Base-by-base conservation (phyloP, 192 early-diverging fungal genomes). In the Entrophospora sp. region DNA sequence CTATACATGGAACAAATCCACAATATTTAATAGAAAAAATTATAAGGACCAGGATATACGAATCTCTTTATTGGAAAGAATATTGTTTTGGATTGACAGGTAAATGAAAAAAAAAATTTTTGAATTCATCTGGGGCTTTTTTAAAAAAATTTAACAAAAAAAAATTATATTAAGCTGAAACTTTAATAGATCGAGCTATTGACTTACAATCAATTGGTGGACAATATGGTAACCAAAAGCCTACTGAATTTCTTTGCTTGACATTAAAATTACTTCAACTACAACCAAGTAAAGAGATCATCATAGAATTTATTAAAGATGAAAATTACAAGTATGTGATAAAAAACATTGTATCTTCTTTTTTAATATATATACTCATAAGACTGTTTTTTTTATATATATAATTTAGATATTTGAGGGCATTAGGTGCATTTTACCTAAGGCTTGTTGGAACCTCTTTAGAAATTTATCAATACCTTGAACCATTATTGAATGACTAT, bases 21-120 rank as follows among this genome's bases (percentile, higher is more conserved):
- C 94, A 94, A 77, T 91, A 86, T 63, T 78, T 99, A 18, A 87
- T 99, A 46, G 95, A 97, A 77, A 96, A 95, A 68, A 95, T 95
- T 69, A 85, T 92, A 48, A 82, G 94, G 34, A 77, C 85, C 40
- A 84, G 94, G 34, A 96, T 96, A 52, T 91, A 91, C 71, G 92
- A 96, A 61, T 90, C 86, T 34, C 73, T 89, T 3, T 99, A 95
- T 76, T 99, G 94, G 95, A 99, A 99, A 67, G 92, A 97, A 61
- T 83, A 89, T 25, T 95, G 93, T 76, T 99, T 97, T 80, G 94
- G 87, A 0, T 79, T 98, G 18, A 93, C 91, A 45, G 80, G 87
- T 89, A 75, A 59, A 27, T 32, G 0, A 5, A n/a, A 36, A 34
- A 20, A 20, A 58, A 58, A 13, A 32, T 28, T 6, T 25, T 32